phyloP scores from a whole-genome alignment of 2,329 filamentous ascomycete species.

The Anisogramma anomala region DNA sequence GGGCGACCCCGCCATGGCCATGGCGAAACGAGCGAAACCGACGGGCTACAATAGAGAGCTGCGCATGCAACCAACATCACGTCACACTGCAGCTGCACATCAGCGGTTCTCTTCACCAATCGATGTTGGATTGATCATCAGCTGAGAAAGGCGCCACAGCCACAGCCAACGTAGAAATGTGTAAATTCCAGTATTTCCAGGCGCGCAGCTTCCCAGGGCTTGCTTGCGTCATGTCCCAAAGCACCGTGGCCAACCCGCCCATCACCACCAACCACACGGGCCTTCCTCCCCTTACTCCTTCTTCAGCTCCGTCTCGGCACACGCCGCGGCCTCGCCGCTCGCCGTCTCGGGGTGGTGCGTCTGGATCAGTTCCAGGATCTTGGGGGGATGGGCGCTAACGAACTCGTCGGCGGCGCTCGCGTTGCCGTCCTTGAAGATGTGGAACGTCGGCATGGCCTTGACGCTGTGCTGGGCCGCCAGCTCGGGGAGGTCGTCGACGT shows the following conservation, averaged over 20 bases:
- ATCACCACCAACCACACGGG: not conserved
- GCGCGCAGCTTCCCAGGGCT: not conserved
- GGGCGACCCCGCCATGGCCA: conserved; percentile 12
- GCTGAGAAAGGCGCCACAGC: too few species aligned
- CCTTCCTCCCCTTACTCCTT: conserved; percentile 7
- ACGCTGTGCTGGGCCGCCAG: conserved; percentile 68
- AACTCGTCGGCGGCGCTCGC: conserved; percentile 63
- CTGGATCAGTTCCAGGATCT: conserved; percentile 40
- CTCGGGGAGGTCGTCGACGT: conserved; percentile 72
- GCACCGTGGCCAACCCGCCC: too few species aligned
- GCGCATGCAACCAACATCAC: too few species aligned
- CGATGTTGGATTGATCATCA: too few species aligned
- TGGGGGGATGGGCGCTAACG: conserved; percentile 67
- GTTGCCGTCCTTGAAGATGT: conserved; percentile 69
- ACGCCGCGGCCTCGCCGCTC: not conserved
- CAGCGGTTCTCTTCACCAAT: too few species aligned
- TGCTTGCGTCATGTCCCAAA: too few species aligned
- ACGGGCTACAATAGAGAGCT: not conserved
- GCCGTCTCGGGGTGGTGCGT: conserved; percentile 17
- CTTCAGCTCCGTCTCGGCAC: conserved; percentile 10
- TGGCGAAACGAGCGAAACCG: conserved; percentile 1
- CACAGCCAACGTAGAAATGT: not conserved
- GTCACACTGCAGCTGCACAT: too few species aligned
- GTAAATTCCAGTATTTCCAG: not conserved
- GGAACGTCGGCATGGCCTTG: conserved; percentile 87